Conservation (phyloP, 2,329 filamentous ascomycete species). For the Penicillium sp. region DNA sequence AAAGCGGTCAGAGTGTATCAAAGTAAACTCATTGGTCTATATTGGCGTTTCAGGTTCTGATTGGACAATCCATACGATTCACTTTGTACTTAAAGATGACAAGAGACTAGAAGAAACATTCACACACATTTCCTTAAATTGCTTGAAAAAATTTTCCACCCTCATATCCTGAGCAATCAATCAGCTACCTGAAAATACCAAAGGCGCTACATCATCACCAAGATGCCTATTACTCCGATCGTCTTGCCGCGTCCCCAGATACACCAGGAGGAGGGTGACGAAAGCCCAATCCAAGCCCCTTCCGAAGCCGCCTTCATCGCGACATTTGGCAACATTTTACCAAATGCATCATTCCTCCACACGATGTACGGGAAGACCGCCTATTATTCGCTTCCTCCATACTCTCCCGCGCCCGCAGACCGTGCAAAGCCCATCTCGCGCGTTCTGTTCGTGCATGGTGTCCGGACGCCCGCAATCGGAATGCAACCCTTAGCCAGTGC, state of each 20-base stretch:
- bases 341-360: constrained; percentile 26
- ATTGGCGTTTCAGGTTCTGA: too few relatives aligned
- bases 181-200: too few relatives aligned
- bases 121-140: too few relatives aligned
- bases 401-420: background rate
- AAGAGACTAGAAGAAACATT: too few relatives aligned
- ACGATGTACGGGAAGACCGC: constrained; percentile 21
- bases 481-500: constrained; percentile 48
- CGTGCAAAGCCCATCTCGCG: constrained; percentile 16
- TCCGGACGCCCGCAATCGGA: constrained; percentile 57
- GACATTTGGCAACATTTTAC: constrained; percentile 28
- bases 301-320: constrained; percentile 27
- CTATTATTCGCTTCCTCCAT: constrained; percentile 22
- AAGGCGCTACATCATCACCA: constrained; percentile 16
- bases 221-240: background rate
- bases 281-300: constrained; percentile 24
- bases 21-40: too few relatives aligned
- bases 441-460: constrained; percentile 56
- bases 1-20: too few relatives aligned
- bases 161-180: too few relatives aligned
- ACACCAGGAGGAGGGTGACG: background rate
- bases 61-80: too few relatives aligned
- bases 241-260: background rate
- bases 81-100: too few relatives aligned
- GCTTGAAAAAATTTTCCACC: too few relatives aligned